Evolutionary conservation across 148 eudicot species (phyloP).

Genomic region (Silene uniflora): DNA sequence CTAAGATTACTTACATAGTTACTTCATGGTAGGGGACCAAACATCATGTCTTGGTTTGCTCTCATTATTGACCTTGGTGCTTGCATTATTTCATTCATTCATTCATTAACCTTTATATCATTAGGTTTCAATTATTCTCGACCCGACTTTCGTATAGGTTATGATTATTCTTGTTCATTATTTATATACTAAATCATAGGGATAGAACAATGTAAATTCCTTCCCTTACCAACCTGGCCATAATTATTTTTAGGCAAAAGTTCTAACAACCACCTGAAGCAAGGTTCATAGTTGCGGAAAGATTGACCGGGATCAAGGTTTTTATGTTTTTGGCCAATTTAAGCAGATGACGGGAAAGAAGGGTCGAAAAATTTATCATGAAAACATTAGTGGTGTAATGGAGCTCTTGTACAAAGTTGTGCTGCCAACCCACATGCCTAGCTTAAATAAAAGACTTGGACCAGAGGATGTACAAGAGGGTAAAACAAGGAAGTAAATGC

Average conservation of each 20-base stretch:
- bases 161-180: not conserved
- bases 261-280: not conserved
- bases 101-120: conserved; percentile 1
- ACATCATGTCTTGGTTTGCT: conserved; percentile 24
- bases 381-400: conserved; percentile 14
- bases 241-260: not conserved
- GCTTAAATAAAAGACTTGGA: conserved; percentile 19
- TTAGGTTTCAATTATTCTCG: not conserved
- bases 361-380: not conserved
- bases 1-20: conserved; percentile 24
- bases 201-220: not conserved
- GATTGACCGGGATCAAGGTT: not conserved
- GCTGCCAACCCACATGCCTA: conserved; percentile 25
- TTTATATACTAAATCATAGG: not conserved
- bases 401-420: conserved; percentile 1
- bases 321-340: not conserved
- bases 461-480: conserved; percentile 24
- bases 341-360: not conserved
- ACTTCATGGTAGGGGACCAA: conserved; percentile 28
- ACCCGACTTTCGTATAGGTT: not conserved
- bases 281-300: conserved; percentile 12
- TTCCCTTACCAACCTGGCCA: conserved; percentile 16
- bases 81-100: conserved; percentile 2
- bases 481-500: conserved; percentile 17
- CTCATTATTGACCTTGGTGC: conserved; percentile 17